phyloP scores from a whole-genome alignment of 257 asterid genomes.

The Solanum virginianum region DNA sequence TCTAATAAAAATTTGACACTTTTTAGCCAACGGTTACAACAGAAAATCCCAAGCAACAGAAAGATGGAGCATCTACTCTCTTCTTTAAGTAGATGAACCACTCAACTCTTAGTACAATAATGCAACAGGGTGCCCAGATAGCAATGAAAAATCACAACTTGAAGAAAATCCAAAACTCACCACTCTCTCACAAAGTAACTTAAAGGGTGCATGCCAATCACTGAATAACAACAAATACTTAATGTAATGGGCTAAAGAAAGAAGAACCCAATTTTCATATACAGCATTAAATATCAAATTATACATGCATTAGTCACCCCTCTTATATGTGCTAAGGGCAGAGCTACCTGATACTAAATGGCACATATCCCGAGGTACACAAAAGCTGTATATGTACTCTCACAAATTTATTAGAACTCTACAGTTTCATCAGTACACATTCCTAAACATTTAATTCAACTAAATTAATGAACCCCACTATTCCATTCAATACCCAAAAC shows the following conservation, averaged over 20 bases:
- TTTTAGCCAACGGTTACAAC: neutral
- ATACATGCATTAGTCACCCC: neutral
- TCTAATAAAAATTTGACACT: neutral
- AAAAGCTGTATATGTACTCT: neutral
- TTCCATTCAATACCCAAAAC: neutral
- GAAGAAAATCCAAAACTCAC: conserved; percentile 16
- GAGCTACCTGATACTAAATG: neutral
- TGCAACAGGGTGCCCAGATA: neutral
- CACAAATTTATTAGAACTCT: neutral
- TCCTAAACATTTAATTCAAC: neutral
- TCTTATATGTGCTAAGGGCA: neutral
- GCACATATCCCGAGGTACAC: neutral
- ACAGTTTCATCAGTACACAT: neutral
- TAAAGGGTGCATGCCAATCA: conserved; percentile 31
- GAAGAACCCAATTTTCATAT: neutral
- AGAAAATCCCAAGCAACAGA: neutral
- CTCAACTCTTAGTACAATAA: neutral
- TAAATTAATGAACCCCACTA: neutral
- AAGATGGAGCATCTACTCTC: neutral
- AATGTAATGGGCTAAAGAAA: neutral
- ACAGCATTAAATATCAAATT: neutral
- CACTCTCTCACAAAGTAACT: conserved; percentile 9
- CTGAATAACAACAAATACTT: neutral
- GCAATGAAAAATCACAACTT: conserved; percentile 7
- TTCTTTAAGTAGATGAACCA: neutral